Conservation (phyloP, 352 stramenopile genomes). For the Phytophthora pseudosyringae region DNA sequence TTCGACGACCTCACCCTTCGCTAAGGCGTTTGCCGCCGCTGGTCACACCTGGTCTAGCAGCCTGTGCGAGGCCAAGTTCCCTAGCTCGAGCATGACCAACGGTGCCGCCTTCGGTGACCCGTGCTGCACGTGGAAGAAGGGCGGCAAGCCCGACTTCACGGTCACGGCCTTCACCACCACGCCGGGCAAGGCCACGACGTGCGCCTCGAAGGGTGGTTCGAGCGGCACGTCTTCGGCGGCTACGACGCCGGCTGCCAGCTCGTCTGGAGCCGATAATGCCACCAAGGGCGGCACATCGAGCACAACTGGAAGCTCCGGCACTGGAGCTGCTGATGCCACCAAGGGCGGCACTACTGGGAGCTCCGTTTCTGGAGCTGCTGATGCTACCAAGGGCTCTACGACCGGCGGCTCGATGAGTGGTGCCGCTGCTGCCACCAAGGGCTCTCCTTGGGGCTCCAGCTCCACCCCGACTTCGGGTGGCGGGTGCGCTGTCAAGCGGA, state of each 20-base stretch:
- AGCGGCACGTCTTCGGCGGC: constrained; percentile 15
- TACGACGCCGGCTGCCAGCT: neutral
- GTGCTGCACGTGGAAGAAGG: constrained; percentile 45
- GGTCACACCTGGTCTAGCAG: constrained; percentile 37
- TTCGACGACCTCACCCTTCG: constrained; percentile 44
- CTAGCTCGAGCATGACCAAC: constrained; percentile 43
- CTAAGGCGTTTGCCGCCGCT: constrained; percentile 35
- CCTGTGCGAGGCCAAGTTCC: constrained; percentile 47
- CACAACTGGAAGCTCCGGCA: neutral
- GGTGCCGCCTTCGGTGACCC: constrained; percentile 39
- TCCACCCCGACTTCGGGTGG: constrained; percentile 20
- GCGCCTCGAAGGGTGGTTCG: constrained; percentile 24
- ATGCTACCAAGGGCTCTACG: constrained; percentile 10
- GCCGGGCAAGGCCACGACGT: constrained; percentile 27
- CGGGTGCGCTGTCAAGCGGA: constrained; percentile 27
- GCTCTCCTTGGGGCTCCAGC: constrained; percentile 25
- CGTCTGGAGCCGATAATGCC: constrained; percentile 11
- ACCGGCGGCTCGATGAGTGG: no score
- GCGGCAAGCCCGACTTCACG: constrained; percentile 38
- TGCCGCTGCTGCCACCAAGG: constrained; percentile 32
- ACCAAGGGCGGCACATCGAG: constrained; percentile 9
- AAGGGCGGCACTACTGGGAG: constrained; percentile 13
- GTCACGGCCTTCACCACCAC: constrained; percentile 34
- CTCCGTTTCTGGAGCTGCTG: neutral
- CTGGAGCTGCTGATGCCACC: constrained; percentile 11